Evolutionary conservation across 192 early-diverging fungal species (phyloP), one percentile per base, ranked within the genome.

Genomic region (Coemansia sp.): DNA sequence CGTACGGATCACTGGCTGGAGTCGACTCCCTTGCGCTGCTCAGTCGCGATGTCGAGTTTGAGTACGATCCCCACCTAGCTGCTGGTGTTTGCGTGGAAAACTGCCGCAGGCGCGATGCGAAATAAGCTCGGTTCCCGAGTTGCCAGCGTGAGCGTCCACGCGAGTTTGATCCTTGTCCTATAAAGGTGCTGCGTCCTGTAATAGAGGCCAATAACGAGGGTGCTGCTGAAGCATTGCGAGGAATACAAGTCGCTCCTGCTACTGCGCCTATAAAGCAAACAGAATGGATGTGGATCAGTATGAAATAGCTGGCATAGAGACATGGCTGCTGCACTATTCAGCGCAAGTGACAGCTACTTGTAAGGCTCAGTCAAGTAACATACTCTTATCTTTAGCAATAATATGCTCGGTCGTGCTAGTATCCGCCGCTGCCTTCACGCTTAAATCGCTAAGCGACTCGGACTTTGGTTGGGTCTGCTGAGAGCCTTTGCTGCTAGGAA

Each of bases 11-110:
- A 43, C 12, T 58, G 3, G 66, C 38, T 15, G 70, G 6, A 3
- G 61, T 32, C 29, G 56, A 20, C 18, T 58, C 67, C 11, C 24
- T 66, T 12, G 13, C 24, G 37, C 8, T 47, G 16, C 66, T 35
- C 27, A 59, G 29, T 10, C 59, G 39, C 44, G 40, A 53, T 49
- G 62, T 62, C 43, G 60, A 49, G 20, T 71, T 62, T n/a, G 74
- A 76, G 40, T 73, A 49, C 32, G 80, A 73, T 3, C 80, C 80
- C 80, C 80, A 82, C 11, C 80, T 68, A 11, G 47, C 30, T 2
- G 71, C 65, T 6, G 49, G 27, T 37, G 64, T 64, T 29, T 68
- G 67, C 13, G 74, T 73, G 20, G 80, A 76, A 59, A 82, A 76
- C 35, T 39, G 56, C 34, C 77, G 71, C 40, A 71, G 2, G n/a